phyloP scores from a whole-genome alignment of 129 eudicot species.

The Calendula officinalis region DNA sequence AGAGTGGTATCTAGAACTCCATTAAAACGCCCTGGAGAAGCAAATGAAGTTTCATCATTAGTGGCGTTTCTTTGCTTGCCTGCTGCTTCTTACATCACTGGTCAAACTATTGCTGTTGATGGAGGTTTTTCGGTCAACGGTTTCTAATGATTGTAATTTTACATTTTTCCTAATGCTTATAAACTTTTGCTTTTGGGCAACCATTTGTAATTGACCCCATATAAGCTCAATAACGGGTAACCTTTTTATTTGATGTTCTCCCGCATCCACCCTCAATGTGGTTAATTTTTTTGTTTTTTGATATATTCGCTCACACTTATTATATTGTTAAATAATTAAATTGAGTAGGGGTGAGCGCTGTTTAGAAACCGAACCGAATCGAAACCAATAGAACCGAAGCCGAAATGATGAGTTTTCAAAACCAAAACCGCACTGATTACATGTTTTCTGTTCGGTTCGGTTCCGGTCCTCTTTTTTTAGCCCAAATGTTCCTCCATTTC shows the following conservation, averaged over 20 bases:
- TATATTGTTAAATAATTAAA: no score
- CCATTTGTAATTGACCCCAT: not conserved
- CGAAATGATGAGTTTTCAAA: no score
- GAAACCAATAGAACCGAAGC: no score
- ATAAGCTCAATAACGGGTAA: not conserved
- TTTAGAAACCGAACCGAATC: no score
- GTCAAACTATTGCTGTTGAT: conserved; percentile 74
- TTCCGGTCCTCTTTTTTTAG: no score
- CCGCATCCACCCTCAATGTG: no score
- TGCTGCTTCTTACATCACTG: conserved; percentile 81
- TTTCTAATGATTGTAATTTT: conserved; percentile 22
- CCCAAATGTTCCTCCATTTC: no score
- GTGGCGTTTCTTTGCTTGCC: conserved; percentile 89
- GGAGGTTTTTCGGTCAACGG: conserved; percentile 76
- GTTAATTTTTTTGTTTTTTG: no score
- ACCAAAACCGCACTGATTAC: no score
- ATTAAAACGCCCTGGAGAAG: conserved; percentile 63
- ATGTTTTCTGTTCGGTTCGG: no score
- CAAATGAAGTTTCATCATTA: conserved; percentile 74
- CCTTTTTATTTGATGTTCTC: conserved; percentile 7
- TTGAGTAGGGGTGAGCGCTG: no score
- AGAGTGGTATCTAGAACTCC: conserved; percentile 64
- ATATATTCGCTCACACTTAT: no score
- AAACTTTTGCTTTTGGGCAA: not conserved
- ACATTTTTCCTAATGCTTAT: not conserved